Percentiles rank a stretch among this genome's conserved stretches.
These are phyloP conservation scores for Cornus kousa DNA, from an alignment of 148 eudicot genomes.

Conservation along the genomic window DNA sequence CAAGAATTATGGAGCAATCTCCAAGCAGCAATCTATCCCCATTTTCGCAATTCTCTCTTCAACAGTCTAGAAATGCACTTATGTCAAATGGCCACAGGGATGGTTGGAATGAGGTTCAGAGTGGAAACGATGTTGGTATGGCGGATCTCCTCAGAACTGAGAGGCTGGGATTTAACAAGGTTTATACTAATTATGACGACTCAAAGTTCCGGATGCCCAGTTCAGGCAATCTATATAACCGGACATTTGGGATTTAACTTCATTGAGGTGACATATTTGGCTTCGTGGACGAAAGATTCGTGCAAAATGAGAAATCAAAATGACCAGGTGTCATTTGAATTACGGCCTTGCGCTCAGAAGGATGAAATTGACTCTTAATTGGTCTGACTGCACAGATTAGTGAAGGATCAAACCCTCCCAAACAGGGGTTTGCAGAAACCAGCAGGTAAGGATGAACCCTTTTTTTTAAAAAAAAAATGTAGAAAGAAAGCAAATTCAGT, in stretches of 20 bases:
- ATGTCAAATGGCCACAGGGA: conserved; percentile 79
- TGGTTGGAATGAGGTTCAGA: conserved; percentile 51
- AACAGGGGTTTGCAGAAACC: conserved; percentile 18
- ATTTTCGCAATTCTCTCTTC: conserved; percentile 40
- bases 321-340: not conserved
- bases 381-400: conserved; percentile 15
- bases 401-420: conserved; percentile 16
- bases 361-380: conserved; percentile 19
- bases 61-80: conserved; percentile 50
- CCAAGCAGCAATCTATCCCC: conserved; percentile 36
- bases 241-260: conserved; percentile 52
- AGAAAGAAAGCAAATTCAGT: not conserved
- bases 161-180: conserved; percentile 41
- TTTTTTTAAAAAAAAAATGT: no score
- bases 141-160: conserved; percentile 55
- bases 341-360: conserved; percentile 9
- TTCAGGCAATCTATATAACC: conserved; percentile 51
- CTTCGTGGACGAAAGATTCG: not conserved
- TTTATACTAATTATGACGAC: conserved; percentile 48
- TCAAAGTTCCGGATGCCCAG: conserved; percentile 51
- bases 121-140: conserved; percentile 44
- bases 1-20: conserved; percentile 61
- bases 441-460: conserved; percentile 14
- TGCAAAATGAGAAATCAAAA: conserved; percentile 13
- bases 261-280: conserved; percentile 7